Percentiles rank a stretch among this genome's conserved stretches.
Evolutionary conservation across 805 yeast species (phyloP).

Genomic region (Yarrowia sp.): DNA sequence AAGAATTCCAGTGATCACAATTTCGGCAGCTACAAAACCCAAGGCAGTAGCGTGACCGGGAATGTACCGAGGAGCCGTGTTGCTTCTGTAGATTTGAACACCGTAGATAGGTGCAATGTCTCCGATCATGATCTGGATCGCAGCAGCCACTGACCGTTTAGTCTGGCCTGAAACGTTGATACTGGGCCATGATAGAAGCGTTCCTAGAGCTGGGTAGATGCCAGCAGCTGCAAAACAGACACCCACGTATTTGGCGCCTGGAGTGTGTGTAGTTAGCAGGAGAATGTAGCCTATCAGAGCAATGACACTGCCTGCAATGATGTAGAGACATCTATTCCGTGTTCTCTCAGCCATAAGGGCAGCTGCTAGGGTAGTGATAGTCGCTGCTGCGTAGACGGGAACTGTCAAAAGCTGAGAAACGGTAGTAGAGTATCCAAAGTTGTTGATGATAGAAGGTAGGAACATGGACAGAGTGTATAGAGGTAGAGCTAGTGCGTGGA

Average conservation of each 20-base stretch:
- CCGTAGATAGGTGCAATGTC: slow-evolving; percentile 34
- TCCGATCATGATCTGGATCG: slow-evolving; percentile 31
- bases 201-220: slow-evolving; percentile 24
- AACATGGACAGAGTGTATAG: slow-evolving; percentile 51
- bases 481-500: slow-evolving; percentile 25
- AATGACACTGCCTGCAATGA: slow-evolving; percentile 51
- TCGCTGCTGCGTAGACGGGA: slow-evolving; percentile 56
- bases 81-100: slow-evolving; percentile 25
- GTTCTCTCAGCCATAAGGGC: slow-evolving; percentile 42
- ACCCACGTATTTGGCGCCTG: slow-evolving; percentile 23
- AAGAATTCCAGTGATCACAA: neutral
- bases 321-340: slow-evolving; percentile 45
- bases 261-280: neutral
- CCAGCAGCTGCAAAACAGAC: slow-evolving; percentile 32
- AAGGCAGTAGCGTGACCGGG: slow-evolving; percentile 26
- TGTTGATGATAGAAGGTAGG: slow-evolving; percentile 56
- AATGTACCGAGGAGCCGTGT: slow-evolving; percentile 16
- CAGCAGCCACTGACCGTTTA: slow-evolving; percentile 22
- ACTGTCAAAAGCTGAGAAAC: slow-evolving; percentile 56
- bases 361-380: slow-evolving; percentile 4
- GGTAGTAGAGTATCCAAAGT: slow-evolving; percentile 55
- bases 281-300: slow-evolving; percentile 50
- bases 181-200: slow-evolving; percentile 13
- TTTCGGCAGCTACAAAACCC: slow-evolving; percentile 7
- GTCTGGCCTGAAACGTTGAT: slow-evolving; percentile 29